These are phyloP conservation scores for Saccharomycopsis selenospora DNA, from an alignment of 805 yeast species.

Conservation along the genomic window DNA sequence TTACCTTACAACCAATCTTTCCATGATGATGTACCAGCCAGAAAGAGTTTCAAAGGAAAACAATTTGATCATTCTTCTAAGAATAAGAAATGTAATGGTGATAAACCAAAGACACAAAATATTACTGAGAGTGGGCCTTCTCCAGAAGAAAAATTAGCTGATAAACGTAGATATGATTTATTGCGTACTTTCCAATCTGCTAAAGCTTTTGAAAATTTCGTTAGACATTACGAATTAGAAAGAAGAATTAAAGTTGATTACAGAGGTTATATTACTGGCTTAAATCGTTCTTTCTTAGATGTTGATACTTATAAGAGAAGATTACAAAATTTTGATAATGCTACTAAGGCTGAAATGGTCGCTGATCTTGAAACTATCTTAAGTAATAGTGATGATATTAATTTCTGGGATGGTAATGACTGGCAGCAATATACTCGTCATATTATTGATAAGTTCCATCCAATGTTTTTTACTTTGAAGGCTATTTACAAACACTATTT, in stretches of 20 bases:
- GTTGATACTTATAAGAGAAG: slow-evolving; percentile 43
- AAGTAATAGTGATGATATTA: slow-evolving; percentile 25
- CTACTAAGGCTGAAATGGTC: slow-evolving; percentile 31
- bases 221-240: slow-evolving; percentile 42
- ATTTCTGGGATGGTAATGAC: slow-evolving; percentile 39
- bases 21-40: too few species aligned
- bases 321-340: slow-evolving; percentile 30
- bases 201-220: slow-evolving; percentile 16
- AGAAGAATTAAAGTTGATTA: slow-evolving; percentile 43
- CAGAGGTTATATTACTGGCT: slow-evolving; percentile 44
- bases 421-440: slow-evolving; percentile 49
- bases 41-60: too few species aligned
- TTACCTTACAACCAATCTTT: slow-evolving; percentile 12
- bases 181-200: slow-evolving; percentile 18
- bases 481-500: slow-evolving; percentile 27
- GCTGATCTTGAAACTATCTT: slow-evolving; percentile 30
- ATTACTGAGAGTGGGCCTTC: slow-evolving; percentile 23
- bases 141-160: slow-evolving; percentile 22
- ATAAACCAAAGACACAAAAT: not conserved
- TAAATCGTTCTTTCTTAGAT: slow-evolving; percentile 42
- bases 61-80: not conserved
- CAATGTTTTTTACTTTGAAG: slow-evolving; percentile 38
- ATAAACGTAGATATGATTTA: slow-evolving; percentile 22
- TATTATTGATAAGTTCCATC: slow-evolving; percentile 47
- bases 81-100: too few species aligned